These are phyloP conservation scores for Malbranchea cinnamomea DNA, from an alignment of 2,329 filamentous ascomycete genomes.

Conservation along the genomic window DNA sequence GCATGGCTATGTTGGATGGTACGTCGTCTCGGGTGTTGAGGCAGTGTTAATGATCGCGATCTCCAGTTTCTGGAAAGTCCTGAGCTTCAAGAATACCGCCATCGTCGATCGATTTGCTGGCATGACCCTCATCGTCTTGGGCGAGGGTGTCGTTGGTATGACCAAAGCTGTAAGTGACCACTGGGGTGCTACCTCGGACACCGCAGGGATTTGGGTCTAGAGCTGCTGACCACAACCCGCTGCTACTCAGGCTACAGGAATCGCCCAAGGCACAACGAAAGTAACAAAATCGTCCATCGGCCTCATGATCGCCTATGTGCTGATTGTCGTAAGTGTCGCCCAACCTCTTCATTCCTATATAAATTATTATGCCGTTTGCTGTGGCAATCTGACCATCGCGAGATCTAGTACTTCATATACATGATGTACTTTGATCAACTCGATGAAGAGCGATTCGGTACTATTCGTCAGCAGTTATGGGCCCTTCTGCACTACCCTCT, in stretches of 20 bases:
- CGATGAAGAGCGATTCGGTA: conserved; percentile 33
- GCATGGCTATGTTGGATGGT: conserved; percentile 31
- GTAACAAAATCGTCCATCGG: conserved; percentile 7
- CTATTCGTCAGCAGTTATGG: conserved; percentile 41
- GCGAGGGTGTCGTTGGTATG: conserved; percentile 40
- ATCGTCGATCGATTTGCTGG: conserved; percentile 44
- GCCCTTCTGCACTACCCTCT: conserved; percentile 43
- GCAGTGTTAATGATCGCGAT: conserved; percentile 32
- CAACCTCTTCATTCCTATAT: not conserved
- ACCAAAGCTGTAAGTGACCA: conserved; percentile 13
- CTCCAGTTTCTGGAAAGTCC: conserved; percentile 36
- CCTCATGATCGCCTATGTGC: conserved; percentile 8
- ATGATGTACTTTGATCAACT: conserved; percentile 44
- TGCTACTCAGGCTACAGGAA: conserved; percentile 8
- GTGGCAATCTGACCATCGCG: conserved; percentile 40
- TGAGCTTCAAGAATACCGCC: conserved; percentile 44
- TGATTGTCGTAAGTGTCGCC: conserved; percentile 10
- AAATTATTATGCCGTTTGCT: conserved; percentile 39
- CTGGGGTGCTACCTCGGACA: no score
- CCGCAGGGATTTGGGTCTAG: no score
- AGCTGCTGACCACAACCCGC: no score
- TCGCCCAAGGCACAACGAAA: conserved; percentile 7
- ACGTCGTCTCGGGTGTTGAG: conserved; percentile 36
- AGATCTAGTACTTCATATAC: conserved; percentile 39
- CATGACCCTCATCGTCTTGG: conserved; percentile 45